A percentile compares a stretch with the other conserved stretches of the same genome.
Evolutionary conservation across 306 rosid genomes (phyloP).

Genomic region (Rosa lucieae): DNA sequence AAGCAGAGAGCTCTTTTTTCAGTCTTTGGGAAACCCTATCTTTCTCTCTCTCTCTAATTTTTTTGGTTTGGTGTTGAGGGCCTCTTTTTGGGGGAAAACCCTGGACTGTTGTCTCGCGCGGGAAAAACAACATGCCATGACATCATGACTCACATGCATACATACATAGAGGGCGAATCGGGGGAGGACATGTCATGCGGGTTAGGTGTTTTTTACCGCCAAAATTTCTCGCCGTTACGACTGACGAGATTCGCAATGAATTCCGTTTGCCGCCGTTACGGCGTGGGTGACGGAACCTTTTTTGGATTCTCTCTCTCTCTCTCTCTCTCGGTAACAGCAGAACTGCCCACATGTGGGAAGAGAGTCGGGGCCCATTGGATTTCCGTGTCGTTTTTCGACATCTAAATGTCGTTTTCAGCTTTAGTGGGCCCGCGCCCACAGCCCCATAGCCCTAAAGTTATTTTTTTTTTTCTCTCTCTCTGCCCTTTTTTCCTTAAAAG

Average conservation of each 20-base stretch:
- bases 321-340: not conserved
- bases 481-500: not conserved
- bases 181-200: not conserved
- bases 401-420: not conserved
- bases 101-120: conserved; percentile 36
- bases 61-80: not conserved
- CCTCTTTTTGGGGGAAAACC: conserved; percentile 25
- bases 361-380: not conserved
- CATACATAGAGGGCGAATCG: conserved; percentile 15
- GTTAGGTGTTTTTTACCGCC: conserved; percentile 47
- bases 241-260: conserved; percentile 22
- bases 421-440: not conserved
- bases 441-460: not conserved
- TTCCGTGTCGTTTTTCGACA: not conserved
- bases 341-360: conserved; percentile 2
- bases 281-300: conserved; percentile 9
- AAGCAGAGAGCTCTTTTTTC: not conserved
- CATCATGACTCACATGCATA: conserved; percentile 27
- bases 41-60: conserved; percentile 19
- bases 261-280: conserved; percentile 17
- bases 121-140: conserved; percentile 42
- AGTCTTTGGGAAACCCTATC: conserved; percentile 16
- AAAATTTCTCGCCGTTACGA: conserved; percentile 41
- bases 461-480: not conserved
- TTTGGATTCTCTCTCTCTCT: too few relatives aligned